These are phyloP conservation scores for Knufia petricola DNA, from an alignment of 2,329 filamentous ascomycete genomes.

Conservation along the genomic window DNA sequence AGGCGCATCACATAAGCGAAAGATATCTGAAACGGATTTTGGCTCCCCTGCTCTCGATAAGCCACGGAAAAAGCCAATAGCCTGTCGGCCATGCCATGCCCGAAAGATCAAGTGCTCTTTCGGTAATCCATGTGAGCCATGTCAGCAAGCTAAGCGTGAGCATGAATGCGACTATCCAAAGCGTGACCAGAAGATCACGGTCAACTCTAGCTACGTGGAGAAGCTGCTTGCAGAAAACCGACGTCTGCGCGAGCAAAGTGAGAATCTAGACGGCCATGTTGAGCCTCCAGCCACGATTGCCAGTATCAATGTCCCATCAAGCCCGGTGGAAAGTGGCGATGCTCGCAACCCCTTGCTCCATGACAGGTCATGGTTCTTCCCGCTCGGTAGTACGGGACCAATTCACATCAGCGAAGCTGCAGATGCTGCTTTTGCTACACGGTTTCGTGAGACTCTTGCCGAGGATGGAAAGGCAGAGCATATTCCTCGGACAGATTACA, in stretches of 20 bases:
- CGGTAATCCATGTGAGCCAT: slow-evolving; percentile 35
- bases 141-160: slow-evolving; percentile 29
- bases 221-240: slow-evolving; percentile 22
- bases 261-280: slow-evolving; percentile 5
- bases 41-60: background rate
- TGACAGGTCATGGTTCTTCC: slow-evolving; percentile 28
- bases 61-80: slow-evolving; percentile 8
- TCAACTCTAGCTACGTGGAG: slow-evolving; percentile 25
- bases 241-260: background rate
- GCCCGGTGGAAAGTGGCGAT: slow-evolving; percentile 6
- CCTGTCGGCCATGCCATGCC: slow-evolving; percentile 32
- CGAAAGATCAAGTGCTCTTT: slow-evolving; percentile 42
- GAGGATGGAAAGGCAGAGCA: slow-evolving; percentile 27
- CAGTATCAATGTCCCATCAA: slow-evolving; percentile 14
- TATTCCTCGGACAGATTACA: slow-evolving; percentile 20
- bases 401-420: slow-evolving; percentile 33
- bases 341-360: slow-evolving; percentile 28
- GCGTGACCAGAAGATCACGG: slow-evolving; percentile 35
- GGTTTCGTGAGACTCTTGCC: slow-evolving; percentile 30
- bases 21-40: background rate
- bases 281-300: slow-evolving; percentile 10
- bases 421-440: slow-evolving; percentile 33
- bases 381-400: slow-evolving; percentile 20
- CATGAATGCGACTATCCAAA: slow-evolving; percentile 33
- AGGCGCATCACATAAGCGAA: background rate